Conservation (phyloP, 2,329 filamentous ascomycete species). For the Calycina marina region DNA sequence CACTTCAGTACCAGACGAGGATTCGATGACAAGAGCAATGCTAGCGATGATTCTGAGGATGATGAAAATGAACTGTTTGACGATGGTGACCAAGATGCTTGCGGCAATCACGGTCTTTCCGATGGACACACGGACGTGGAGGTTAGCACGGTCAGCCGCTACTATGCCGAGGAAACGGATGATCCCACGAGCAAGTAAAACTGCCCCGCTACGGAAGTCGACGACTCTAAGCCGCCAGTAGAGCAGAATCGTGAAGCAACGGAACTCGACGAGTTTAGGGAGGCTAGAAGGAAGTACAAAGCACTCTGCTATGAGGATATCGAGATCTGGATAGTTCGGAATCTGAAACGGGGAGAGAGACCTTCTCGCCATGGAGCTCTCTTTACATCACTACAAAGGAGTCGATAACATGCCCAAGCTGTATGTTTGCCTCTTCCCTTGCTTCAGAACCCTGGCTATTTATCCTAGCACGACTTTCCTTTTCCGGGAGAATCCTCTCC, state of each 20-base stretch:
- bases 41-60: neutral
- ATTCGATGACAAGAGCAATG: constrained; percentile 2
- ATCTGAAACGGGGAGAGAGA: constrained; percentile 11
- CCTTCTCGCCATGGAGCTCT: constrained; percentile 14
- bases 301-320: constrained; percentile 5
- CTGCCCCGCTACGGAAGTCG: constrained; percentile 3
- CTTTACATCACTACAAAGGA: constrained; percentile 12
- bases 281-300: constrained; percentile 1
- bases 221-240: constrained; percentile 4
- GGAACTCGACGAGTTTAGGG: neutral
- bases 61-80: constrained; percentile 1
- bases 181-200: constrained; percentile 7
- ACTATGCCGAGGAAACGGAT: constrained; percentile 7
- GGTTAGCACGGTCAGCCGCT: constrained; percentile 3
- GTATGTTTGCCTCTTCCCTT: constrained; percentile 6
- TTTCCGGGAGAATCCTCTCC: constrained; percentile 10
- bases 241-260: constrained; percentile 4
- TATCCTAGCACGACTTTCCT: constrained; percentile 12
- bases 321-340: constrained; percentile 11
- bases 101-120: constrained; percentile 1
- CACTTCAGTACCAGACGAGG: neutral
- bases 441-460: constrained; percentile 8
- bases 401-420: constrained; percentile 16
- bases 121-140: constrained; percentile 3
- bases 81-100: neutral